These are phyloP conservation scores for Cryptococcus wingfieldii DNA, from an alignment of 1,284 basidiomycete species.

Conservation along the genomic window DNA sequence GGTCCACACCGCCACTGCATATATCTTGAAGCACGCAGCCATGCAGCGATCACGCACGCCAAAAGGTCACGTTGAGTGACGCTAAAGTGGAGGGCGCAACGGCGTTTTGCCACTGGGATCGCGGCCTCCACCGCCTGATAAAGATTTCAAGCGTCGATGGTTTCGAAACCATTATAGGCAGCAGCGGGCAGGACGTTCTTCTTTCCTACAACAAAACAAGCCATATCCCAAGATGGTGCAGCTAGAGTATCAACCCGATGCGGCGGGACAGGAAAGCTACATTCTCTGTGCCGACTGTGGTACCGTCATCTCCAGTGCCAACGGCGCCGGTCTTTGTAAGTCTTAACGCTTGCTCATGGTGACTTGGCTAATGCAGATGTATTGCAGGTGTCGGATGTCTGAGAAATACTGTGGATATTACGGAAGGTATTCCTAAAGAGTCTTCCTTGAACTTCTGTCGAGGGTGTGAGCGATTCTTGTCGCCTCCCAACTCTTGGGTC, in stretches of 20 bases:
- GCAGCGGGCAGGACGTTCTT: not conserved
- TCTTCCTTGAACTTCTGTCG: constrained; percentile 89
- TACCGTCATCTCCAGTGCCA: constrained; percentile 76
- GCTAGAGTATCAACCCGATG: constrained; percentile 47
- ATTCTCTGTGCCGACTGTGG: constrained; percentile 56
- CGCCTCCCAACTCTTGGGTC: constrained; percentile 84
- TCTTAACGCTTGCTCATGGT: constrained; percentile 1
- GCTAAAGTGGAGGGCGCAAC: too few relatives aligned
- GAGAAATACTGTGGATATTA: constrained; percentile 78
- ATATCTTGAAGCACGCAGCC: too few relatives aligned
- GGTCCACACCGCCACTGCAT: too few relatives aligned
- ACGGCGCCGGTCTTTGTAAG: constrained; percentile 87
- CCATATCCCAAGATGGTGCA: constrained; percentile 25
- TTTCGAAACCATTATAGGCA: not conserved
- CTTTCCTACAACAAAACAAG: not conserved
- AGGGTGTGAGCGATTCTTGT: constrained; percentile 93
- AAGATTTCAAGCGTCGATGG: not conserved
- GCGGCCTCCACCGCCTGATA: not conserved
- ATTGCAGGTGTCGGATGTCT: constrained; percentile 37
- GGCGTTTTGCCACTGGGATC: too few relatives aligned
- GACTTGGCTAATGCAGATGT: not conserved
- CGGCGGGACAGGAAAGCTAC: constrained; percentile 42
- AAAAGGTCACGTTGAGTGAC: too few relatives aligned
- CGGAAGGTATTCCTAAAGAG: constrained; percentile 97
- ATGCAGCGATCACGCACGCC: too few relatives aligned